These are phyloP conservation scores for Colletotrichum lupini DNA, from an alignment of 2,329 filamentous ascomycete species.

Conservation along the genomic window DNA sequence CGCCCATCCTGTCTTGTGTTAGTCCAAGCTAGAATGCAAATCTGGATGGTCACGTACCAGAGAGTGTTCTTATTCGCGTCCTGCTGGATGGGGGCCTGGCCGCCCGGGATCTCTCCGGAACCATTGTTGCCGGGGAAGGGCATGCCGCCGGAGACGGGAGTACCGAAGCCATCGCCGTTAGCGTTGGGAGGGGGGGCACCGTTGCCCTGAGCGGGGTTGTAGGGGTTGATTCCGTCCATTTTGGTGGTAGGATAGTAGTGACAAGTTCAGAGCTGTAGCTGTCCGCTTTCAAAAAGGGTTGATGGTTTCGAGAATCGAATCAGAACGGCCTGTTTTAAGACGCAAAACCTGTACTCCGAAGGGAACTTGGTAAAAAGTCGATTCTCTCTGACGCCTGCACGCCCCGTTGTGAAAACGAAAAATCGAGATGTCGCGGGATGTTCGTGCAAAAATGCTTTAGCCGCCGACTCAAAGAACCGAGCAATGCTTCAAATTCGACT, in stretches of 20 bases:
- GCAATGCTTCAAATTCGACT: slow-evolving; percentile 37
- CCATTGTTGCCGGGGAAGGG: slow-evolving; percentile 47
- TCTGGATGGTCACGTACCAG: slow-evolving; percentile 54
- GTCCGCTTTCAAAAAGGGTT: neutral
- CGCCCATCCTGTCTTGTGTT: slow-evolving; percentile 83
- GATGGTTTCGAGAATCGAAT: slow-evolving; percentile 46
- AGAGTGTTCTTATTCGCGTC: slow-evolving; percentile 69
- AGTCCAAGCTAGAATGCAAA: neutral
- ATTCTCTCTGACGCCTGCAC: slow-evolving; percentile 53
- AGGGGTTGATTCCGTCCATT: slow-evolving; percentile 49
- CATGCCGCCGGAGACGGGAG: slow-evolving; percentile 45
- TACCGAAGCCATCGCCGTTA: slow-evolving; percentile 48
- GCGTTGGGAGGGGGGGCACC: slow-evolving; percentile 49
- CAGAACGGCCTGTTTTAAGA: slow-evolving; percentile 48
- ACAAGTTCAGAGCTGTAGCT: neutral
- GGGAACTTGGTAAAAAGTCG: slow-evolving; percentile 49
- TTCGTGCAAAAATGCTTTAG: slow-evolving; percentile 35
- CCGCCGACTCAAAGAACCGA: slow-evolving; percentile 34
- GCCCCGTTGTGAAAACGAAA: slow-evolving; percentile 44
- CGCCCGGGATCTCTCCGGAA: slow-evolving; percentile 44
- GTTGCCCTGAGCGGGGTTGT: slow-evolving; percentile 45
- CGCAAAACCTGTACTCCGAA: slow-evolving; percentile 50
- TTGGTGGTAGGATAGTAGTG: slow-evolving; percentile 1
- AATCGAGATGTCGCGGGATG: slow-evolving; percentile 29
- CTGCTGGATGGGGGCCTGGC: slow-evolving; percentile 41